Percentiles rank a stretch among this genome's conserved stretches.
These are phyloP conservation scores for Schrenkiella parvula DNA, from an alignment of 345 rosid genomes.

Conservation along the genomic window DNA sequence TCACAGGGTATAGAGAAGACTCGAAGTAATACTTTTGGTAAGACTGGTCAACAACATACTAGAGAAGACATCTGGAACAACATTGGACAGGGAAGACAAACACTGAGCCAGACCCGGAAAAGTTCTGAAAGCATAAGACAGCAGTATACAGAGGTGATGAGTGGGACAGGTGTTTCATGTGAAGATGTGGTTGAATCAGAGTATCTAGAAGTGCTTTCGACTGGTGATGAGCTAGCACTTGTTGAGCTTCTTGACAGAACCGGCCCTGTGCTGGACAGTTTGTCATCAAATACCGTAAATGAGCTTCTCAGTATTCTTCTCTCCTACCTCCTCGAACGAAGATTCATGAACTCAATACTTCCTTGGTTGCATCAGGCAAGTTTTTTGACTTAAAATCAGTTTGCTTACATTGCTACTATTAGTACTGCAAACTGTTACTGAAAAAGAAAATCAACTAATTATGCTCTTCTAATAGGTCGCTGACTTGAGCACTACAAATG, in stretches of 20 bases:
- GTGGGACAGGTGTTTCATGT: constrained; percentile 42
- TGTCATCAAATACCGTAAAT: constrained; percentile 56
- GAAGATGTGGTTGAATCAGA: constrained; percentile 82
- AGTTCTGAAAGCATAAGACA: constrained; percentile 29
- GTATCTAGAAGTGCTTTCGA: constrained; percentile 66
- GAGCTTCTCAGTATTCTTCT: constrained; percentile 65
- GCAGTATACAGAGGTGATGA: constrained; percentile 34
- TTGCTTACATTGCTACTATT: not conserved
- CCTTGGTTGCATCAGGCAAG: constrained; percentile 97
- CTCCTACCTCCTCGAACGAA: constrained; percentile 58
- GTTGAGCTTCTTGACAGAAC: constrained; percentile 84
- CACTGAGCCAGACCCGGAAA: constrained; percentile 38
- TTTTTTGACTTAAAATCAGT: constrained; percentile 7
- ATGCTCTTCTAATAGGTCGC: constrained; percentile 53
- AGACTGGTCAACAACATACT: constrained; percentile 32
- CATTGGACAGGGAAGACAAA: constrained; percentile 39
- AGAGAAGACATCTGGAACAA: constrained; percentile 45
- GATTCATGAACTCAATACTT: constrained; percentile 55
- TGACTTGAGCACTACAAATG: constrained; percentile 65
- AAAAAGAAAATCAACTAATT: not conserved
- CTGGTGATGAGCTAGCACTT: constrained; percentile 59
- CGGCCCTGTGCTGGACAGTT: constrained; percentile 71
- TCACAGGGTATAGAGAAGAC: constrained; percentile 43
- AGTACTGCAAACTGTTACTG: not conserved
- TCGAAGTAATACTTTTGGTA: constrained; percentile 37